Evolutionary conservation across 129 eudicot species (phyloP).

Genomic region (Solidago caesia): DNA sequence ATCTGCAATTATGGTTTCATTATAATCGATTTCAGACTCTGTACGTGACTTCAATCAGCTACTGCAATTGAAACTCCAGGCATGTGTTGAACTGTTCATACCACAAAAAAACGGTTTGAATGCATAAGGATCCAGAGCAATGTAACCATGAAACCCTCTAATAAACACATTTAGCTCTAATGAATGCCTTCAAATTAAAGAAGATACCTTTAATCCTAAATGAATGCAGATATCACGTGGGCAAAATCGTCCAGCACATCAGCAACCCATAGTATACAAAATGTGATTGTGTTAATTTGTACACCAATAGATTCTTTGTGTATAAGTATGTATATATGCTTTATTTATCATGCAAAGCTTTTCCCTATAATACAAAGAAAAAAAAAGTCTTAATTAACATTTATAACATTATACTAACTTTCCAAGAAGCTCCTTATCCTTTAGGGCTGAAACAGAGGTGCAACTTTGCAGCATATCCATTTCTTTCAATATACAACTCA

Average conservation of each 20-base stretch:
- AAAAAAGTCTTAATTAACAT: neutral
- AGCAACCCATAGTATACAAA: no score
- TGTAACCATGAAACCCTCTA: no score
- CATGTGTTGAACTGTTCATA: no score
- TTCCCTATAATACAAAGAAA: neutral
- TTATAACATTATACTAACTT: neutral
- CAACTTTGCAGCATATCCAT: neutral
- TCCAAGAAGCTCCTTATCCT: neutral
- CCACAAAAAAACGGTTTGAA: no score
- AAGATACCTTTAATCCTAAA: no score
- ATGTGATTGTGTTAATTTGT: no score
- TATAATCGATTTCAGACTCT: constrained; percentile 39
- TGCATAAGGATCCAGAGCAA: no score
- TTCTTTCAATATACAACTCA: neutral
- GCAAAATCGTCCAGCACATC: no score
- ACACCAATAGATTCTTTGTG: neutral
- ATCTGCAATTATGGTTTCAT: constrained; percentile 61
- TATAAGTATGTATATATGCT: neutral
- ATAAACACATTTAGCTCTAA: no score
- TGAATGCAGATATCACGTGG: no score
- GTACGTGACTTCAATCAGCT: neutral
- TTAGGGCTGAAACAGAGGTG: neutral
- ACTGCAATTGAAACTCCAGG: no score
- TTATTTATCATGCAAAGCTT: neutral
- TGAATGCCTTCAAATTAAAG: no score